phyloP scores from a whole-genome alignment of 768 basidiomycete species.

The Leccinellum luteum region DNA sequence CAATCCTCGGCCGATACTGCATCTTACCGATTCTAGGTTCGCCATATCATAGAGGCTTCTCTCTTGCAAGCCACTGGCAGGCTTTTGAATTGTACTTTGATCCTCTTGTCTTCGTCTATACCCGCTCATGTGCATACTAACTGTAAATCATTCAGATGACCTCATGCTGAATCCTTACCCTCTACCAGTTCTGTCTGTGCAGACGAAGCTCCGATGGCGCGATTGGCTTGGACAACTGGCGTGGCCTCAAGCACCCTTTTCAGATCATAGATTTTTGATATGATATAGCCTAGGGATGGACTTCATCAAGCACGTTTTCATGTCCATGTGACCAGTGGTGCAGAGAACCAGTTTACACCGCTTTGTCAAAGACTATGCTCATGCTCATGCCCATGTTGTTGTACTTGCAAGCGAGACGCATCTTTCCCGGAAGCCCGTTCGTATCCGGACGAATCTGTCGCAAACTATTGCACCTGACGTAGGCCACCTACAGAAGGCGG shows the following conservation, averaged over 20 bases:
- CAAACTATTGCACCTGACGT: not conserved
- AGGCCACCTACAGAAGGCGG: too few relatives aligned
- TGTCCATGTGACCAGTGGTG: slow-evolving; percentile 34
- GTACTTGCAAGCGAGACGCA: slow-evolving; percentile 40
- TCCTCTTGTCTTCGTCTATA: slow-evolving; percentile 43
- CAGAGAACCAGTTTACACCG: slow-evolving; percentile 34
- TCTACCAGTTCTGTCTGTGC: slow-evolving; percentile 32
- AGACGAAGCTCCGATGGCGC: slow-evolving; percentile 40
- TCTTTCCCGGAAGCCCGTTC: slow-evolving; percentile 27
- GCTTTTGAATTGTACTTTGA: slow-evolving; percentile 39
- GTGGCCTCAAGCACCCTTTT: slow-evolving; percentile 16
- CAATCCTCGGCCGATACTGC: not conserved
- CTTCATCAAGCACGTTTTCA: slow-evolving; percentile 37
- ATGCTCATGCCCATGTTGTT: slow-evolving; percentile 34
- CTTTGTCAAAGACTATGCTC: slow-evolving; percentile 36
- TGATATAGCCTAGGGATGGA: slow-evolving; percentile 33
- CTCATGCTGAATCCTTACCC: not conserved
- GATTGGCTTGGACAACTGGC: slow-evolving; percentile 40
- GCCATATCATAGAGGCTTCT: too few relatives aligned
- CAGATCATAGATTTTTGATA: slow-evolving; percentile 11
- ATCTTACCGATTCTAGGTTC: slow-evolving; percentile 28
- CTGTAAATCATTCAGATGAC: slow-evolving; percentile 34
- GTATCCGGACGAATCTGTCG: not conserved
- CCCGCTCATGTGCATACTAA: too few relatives aligned
- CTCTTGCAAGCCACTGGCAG: slow-evolving; percentile 38